Evolutionary conservation across 2,329 filamentous ascomycete genomes (phyloP), one percentile per base, ranked within the genome.

Genomic region (Talaromyces sp.): DNA sequence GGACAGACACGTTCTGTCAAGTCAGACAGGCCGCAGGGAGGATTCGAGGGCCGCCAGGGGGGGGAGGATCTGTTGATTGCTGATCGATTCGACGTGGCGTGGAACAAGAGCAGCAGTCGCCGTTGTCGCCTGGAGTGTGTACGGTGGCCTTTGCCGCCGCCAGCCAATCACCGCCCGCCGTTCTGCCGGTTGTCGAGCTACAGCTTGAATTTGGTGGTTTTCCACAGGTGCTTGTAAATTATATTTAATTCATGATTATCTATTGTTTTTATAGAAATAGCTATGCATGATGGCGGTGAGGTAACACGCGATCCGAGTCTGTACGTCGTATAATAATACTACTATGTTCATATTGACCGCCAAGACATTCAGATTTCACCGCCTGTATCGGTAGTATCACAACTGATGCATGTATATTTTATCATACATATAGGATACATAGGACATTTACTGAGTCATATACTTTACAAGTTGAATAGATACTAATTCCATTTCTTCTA

Each of bases 131-230:
- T 47, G 44, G 40, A 5, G 44, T 33, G 61, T 70, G 68, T 72
- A 74, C 69, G 72, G 74, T 76, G 73, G 73, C 73, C 74, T 75
- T 73, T 72, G 72, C 65, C 68, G 66, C 65, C 53, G 4, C 61
- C 31, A 63, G 64, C 73, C 73, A 76, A 76, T 76, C 73, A 75
- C 30, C 16, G 40, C 36, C 47, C 27, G 50, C 40, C 18, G 16
- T 66, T 67, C 63, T 65, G 68, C 60, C 73, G 64, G 44, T 33
- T 4, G n/a, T 5, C n/a, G 10, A 47, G 16, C 18, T 47, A 67
- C 8, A 23, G 23, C 36, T 40, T n/a, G 31, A 16, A 40, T 40
- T 40, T 40, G 36, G 5, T 23, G 36, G 14, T 40, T 40, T 40
- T 40, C 7, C n/a, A n/a, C 36, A 40, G 7, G 36, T n/a, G 6